These are phyloP conservation scores for Canavalia gladiata DNA, from an alignment of 306 rosid genomes.

Conservation along the genomic window DNA sequence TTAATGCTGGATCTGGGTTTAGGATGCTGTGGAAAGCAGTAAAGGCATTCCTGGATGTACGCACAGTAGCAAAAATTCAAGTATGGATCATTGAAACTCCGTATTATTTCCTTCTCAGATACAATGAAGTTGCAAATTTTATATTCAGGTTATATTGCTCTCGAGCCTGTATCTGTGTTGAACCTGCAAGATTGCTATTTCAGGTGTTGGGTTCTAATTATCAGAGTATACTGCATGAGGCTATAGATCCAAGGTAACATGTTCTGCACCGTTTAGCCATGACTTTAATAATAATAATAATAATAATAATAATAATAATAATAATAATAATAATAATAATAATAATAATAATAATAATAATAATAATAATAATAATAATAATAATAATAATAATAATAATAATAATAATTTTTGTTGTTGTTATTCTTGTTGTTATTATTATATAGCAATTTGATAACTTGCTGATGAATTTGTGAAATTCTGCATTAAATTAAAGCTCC, in stretches of 20 bases:
- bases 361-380: too few species aligned
- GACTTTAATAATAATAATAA: neutral
- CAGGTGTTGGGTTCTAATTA: conserved; percentile 86
- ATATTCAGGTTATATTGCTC: neutral
- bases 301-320: too few species aligned
- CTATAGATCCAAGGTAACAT: conserved; percentile 73
- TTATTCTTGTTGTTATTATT: too few species aligned
- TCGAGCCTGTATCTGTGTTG: neutral
- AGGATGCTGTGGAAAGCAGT: conserved; percentile 86
- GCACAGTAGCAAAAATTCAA: conserved; percentile 80
- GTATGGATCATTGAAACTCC: conserved; percentile 52
- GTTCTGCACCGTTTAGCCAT: conserved; percentile 6
- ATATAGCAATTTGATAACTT: neutral
- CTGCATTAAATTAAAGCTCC: neutral
- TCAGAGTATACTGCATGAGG: conserved; percentile 57
- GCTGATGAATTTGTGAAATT: conserved; percentile 11
- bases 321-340: too few species aligned
- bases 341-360: too few species aligned
- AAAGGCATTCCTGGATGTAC: conserved; percentile 74
- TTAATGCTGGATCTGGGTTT: conserved; percentile 93
- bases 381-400: too few species aligned
- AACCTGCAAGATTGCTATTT: conserved; percentile 37
- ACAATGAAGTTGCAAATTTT: conserved; percentile 12
- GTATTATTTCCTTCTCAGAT: conserved; percentile 18
- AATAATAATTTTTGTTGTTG: too few species aligned